Conservation (phyloP, 352 stramenopile species). For the Phytopythium mirpurense region DNA sequence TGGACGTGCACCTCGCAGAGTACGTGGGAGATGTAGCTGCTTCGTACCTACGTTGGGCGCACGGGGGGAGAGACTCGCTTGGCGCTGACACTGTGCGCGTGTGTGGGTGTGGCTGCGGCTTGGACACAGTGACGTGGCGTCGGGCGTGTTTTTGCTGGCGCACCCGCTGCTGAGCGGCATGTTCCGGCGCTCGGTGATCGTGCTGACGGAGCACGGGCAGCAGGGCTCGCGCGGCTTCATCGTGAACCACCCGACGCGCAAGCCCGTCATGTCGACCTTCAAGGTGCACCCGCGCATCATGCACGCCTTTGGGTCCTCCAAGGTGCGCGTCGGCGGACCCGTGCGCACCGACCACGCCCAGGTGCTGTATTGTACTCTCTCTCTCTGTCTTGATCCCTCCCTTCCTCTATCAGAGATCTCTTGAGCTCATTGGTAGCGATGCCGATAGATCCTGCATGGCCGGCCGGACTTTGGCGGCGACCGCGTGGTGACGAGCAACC, state of each 20-base stretch:
- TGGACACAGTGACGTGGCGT: constrained; percentile 29
- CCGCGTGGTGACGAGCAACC: constrained; percentile 41
- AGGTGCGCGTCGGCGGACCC: constrained; percentile 53
- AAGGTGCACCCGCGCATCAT: constrained; percentile 54
- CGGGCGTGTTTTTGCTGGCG: constrained; percentile 66
- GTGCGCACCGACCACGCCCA: constrained; percentile 59
- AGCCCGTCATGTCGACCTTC: constrained; percentile 50
- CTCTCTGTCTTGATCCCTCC: too few relatives aligned
- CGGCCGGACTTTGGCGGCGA: constrained; percentile 59
- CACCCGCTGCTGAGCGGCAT: constrained; percentile 65
- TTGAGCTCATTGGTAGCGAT: too few relatives aligned
- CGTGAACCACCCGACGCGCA: constrained; percentile 57
- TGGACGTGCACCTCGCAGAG: constrained; percentile 37
- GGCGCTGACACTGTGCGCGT: not conserved
- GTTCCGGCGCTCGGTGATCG: constrained; percentile 72
- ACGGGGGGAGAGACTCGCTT: not conserved
- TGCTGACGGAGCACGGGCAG: constrained; percentile 61
- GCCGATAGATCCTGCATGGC: constrained; percentile 45
- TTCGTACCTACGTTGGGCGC: not conserved
- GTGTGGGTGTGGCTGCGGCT: not conserved
- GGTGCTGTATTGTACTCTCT: too few relatives aligned
- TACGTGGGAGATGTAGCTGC: constrained; percentile 11
- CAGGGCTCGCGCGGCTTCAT: constrained; percentile 69
- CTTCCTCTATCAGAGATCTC: too few relatives aligned
- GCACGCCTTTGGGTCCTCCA: constrained; percentile 51